Conservation (phyloP, 805 yeast species). For the Ogataea chonburiensis region DNA sequence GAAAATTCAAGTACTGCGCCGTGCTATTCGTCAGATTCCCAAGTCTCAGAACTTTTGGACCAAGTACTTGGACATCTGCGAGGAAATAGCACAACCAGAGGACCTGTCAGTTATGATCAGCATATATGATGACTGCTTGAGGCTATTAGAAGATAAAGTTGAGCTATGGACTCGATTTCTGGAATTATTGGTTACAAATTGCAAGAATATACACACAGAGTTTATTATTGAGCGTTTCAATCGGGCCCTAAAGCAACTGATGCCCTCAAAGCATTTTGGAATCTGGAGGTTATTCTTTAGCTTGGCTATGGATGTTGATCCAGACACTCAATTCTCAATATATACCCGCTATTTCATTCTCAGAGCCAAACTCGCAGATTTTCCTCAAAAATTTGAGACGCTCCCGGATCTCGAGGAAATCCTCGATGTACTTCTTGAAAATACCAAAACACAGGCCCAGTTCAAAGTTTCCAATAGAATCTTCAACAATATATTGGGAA, state of each 20-base stretch:
- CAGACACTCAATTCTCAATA: slow-evolving; percentile 36
- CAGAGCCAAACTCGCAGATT: slow-evolving; percentile 11
- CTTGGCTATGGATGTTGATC: slow-evolving; percentile 46
- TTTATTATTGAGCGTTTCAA: slow-evolving; percentile 47
- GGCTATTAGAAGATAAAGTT: slow-evolving; percentile 43
- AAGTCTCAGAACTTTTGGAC: slow-evolving; percentile 57
- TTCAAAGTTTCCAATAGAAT: slow-evolving; percentile 15
- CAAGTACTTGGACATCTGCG: slow-evolving; percentile 43
- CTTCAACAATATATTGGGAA: slow-evolving; percentile 36
- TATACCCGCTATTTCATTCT: slow-evolving; percentile 35
- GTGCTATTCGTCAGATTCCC: slow-evolving; percentile 48
- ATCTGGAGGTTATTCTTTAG: slow-evolving; percentile 56
- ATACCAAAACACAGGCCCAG: slow-evolving; percentile 10
- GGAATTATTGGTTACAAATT: slow-evolving; percentile 37
- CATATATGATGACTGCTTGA: slow-evolving; percentile 49
- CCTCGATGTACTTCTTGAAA: slow-evolving; percentile 33
- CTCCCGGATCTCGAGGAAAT: slow-evolving; percentile 32
- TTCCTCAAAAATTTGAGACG: slow-evolving; percentile 3
- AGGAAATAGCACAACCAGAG: background rate
- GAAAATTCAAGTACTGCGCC: slow-evolving; percentile 46
- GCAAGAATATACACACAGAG: slow-evolving; percentile 33
- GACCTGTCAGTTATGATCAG: slow-evolving; percentile 11
- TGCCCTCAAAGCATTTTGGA: slow-evolving; percentile 51
- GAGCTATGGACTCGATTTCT: slow-evolving; percentile 53
- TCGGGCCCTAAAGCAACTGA: slow-evolving; percentile 46